Base-by-base conservation (phyloP, 345 rosid genomes). In the Alliaria petiolata region DNA sequence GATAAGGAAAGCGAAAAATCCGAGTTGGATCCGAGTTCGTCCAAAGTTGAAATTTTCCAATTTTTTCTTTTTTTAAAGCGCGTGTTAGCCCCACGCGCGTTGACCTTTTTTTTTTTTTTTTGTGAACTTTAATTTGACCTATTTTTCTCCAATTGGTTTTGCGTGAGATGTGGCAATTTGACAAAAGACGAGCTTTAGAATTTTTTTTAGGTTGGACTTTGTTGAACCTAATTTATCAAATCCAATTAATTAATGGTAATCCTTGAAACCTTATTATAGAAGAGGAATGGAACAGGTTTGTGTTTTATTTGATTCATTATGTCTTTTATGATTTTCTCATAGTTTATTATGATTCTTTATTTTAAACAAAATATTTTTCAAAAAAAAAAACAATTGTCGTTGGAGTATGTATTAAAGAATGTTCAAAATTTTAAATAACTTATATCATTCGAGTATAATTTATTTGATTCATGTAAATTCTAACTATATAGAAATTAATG, bases 1-100 rank as follows among this genome's bases (percentile, higher is more conserved):
- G 69, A 75, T 60, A 60, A 67, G 74, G 69, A 68, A 70, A 60
- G 50, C 45, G 62, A 75, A 75, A 26, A 65, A 45, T 64, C 65
- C 26, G 47, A 64, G 76, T 71, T 47, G 61, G 69, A 51, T 51
- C 26, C 36, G n/a, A 71, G 70, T 65, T 65, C 3, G 58, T 55
- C 22, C 57, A 65, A 64, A 38, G 34, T 67, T 67, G 74, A 75
- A 75, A 34, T 11, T 52, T 75, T 75, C 69, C 74, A 1, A 1
- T 7, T 45, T 10, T 11, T 22, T 36, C 11, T 16, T 7, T 5
- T 8, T 1, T 4, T 8, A 2, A 35, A 42, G 65, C 31, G 65
- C 65, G 70, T 44, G 69, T 8, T 2, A 15, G 0, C 0, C 0
- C 53, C 43, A 63, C 65, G 53, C 61, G 61, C 50, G 47, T 28